Conservation (phyloP, 306 rosid species). For the Gastrolobium bilobum region DNA sequence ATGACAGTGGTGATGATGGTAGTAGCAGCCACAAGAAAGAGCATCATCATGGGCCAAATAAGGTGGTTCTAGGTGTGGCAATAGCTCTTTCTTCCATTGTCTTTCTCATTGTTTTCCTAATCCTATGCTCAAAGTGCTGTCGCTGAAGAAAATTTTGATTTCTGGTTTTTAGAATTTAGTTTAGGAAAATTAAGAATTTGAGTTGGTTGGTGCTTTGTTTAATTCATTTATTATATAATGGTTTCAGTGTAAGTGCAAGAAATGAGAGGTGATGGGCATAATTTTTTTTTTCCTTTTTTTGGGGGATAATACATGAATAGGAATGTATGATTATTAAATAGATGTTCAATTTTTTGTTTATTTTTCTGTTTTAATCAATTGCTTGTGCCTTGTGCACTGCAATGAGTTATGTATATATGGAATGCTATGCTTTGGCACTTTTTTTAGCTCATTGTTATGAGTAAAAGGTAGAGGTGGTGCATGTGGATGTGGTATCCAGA, state of each 20-base stretch:
- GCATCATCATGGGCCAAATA: conserved; percentile 78
- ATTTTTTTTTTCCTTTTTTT: not conserved
- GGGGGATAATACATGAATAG: not conserved
- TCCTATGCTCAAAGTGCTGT: conserved; percentile 79
- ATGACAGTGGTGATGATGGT: conserved; percentile 55
- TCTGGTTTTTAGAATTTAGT: conserved; percentile 39
- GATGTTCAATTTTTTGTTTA: conserved; percentile 41
- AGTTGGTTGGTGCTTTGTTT: conserved; percentile 37
- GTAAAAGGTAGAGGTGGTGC: conserved; percentile 28
- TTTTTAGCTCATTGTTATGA: not conserved
- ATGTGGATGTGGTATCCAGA: conserved; percentile 42
- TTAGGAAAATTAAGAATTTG: conserved; percentile 51
- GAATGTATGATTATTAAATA: conserved; percentile 34
- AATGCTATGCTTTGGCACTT: conserved; percentile 18
- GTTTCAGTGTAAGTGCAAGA: conserved; percentile 36
- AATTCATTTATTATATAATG: conserved; percentile 49
- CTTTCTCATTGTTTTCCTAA: conserved; percentile 76
- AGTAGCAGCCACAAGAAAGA: conserved; percentile 49
- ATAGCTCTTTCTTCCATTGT: conserved; percentile 88
- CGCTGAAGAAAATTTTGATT: conserved; percentile 52
- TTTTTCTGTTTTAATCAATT: conserved; percentile 46
- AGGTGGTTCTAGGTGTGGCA: conserved; percentile 91
- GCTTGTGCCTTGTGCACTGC: conserved; percentile 53
- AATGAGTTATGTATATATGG: conserved; percentile 43
- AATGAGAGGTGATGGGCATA: conserved; percentile 17